phyloP scores from a whole-genome alignment of 1,284 basidiomycete genomes.

The Flammula alnicola region DNA sequence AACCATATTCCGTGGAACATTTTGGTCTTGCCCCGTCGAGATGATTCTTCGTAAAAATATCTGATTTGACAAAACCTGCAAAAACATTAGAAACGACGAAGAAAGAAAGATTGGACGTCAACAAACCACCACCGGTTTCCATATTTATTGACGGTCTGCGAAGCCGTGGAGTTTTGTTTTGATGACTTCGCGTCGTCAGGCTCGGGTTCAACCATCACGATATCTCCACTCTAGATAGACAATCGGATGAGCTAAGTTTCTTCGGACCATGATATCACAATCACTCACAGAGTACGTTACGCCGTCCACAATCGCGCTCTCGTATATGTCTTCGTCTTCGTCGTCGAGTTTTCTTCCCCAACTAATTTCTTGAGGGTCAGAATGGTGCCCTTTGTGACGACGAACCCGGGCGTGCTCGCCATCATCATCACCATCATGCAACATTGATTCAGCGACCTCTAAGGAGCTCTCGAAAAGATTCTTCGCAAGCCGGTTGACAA shows the following conservation, averaged over 20 bases:
- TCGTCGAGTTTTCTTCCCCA: conserved; percentile 47
- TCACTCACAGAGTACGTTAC: conserved; percentile 53
- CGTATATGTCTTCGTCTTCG: conserved; percentile 40
- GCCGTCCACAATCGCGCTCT: conserved; percentile 56
- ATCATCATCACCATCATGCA: conserved; percentile 17
- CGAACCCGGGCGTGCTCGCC: conserved; percentile 11
- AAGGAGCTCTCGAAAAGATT: conserved; percentile 52
- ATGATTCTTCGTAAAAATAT: conserved; percentile 50
- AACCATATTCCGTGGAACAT: conserved; percentile 72
- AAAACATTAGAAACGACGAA: neutral
- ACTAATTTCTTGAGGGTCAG: conserved; percentile 49
- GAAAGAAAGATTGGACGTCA: neutral
- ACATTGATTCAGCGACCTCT: conserved; percentile 36
- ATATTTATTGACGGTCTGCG: conserved; percentile 47
- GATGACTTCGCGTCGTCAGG: conserved; percentile 48
- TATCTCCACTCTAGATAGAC: conserved; percentile 54
- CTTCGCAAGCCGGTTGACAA: conserved; percentile 49
- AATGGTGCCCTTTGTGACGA: conserved; percentile 40
- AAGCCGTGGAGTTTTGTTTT: conserved; percentile 34
- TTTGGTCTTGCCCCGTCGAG: conserved; percentile 32
- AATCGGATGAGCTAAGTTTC: neutral
- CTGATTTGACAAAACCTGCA: conserved; percentile 67
- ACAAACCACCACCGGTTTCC: conserved; percentile 61
- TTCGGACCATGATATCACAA: neutral
- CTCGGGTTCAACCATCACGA: conserved; percentile 62